Evolutionary conservation across 768 basidiomycete species (phyloP).

Genomic region (Xanthoconium purpureum): DNA sequence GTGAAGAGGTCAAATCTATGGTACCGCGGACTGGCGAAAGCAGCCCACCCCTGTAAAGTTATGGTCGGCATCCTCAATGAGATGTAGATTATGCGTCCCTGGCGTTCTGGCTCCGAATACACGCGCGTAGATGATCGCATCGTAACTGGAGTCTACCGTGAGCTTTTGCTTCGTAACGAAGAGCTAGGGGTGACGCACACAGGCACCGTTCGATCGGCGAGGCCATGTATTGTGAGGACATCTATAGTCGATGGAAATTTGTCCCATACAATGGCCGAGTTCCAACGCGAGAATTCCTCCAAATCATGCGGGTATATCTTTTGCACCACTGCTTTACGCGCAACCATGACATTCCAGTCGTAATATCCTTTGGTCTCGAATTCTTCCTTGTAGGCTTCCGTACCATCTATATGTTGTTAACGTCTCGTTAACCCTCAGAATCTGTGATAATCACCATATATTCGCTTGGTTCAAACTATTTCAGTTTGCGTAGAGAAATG

Average conservation of each 20-base stretch:
- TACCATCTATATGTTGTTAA: constrained; percentile 19
- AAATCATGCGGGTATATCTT: constrained; percentile 59
- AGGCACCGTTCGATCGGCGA: constrained; percentile 64
- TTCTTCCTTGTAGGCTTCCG: constrained; percentile 42
- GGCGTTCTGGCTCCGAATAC: constrained; percentile 53
- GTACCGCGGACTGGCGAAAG: background rate
- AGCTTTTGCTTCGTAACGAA: background rate
- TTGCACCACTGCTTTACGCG: constrained; percentile 52
- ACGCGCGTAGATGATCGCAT: constrained; percentile 66
- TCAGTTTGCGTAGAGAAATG: constrained; percentile 2
- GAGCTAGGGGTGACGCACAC: constrained; percentile 45
- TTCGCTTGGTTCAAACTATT: constrained; percentile 14
- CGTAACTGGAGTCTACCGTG: constrained; percentile 46
- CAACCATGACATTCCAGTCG: constrained; percentile 63
- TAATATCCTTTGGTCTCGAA: constrained; percentile 59
- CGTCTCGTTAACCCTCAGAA: background rate
- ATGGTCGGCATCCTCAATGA: constrained; percentile 75
- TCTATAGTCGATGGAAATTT: constrained; percentile 59
- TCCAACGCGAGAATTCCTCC: constrained; percentile 58
- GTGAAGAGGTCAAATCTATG: constrained; percentile 1
- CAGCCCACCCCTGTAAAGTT: constrained; percentile 61
- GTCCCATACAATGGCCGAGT: constrained; percentile 66
- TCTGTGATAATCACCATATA: constrained; percentile 24
- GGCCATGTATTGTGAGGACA: constrained; percentile 78
- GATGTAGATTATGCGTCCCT: constrained; percentile 68